Percentiles rank a stretch among this genome's conserved stretches.
These are phyloP conservation scores for Tremella mesenterica DNA, from an alignment of 768 basidiomycete genomes.

Conservation along the genomic window DNA sequence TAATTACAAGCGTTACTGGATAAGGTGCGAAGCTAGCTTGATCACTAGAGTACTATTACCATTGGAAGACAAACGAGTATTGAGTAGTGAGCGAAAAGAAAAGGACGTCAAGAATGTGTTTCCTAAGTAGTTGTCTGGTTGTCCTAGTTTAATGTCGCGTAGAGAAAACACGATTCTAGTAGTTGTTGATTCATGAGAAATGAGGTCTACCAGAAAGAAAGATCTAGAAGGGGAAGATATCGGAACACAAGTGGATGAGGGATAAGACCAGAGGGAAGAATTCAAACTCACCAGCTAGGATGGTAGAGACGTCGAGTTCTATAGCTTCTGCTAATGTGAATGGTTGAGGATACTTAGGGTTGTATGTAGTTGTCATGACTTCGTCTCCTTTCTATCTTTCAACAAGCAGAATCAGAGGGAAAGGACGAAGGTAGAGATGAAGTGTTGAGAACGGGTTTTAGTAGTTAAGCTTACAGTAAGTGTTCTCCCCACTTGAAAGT, in stretches of 20 bases:
- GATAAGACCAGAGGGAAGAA: not conserved
- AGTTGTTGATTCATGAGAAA: not conserved
- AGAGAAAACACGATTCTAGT: not conserved
- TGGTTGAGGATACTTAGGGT: constrained; percentile 29
- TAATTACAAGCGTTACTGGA: too few relatives aligned
- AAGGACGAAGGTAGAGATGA: not conserved
- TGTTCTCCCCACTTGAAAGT: too few relatives aligned
- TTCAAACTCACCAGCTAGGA: constrained; percentile 22
- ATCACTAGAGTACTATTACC: too few relatives aligned
- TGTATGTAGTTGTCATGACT: constrained; percentile 16
- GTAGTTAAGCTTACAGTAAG: not conserved
- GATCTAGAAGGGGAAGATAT: not conserved
- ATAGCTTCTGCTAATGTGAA: constrained; percentile 36
- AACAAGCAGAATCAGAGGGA: not conserved
- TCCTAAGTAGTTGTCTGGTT: not conserved
- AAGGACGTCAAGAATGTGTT: too few relatives aligned
- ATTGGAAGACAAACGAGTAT: too few relatives aligned
- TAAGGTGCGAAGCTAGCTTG: too few relatives aligned
- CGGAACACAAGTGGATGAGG: not conserved
- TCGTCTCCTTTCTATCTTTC: not conserved
- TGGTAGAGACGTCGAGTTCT: constrained; percentile 24
- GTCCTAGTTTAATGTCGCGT: not conserved
- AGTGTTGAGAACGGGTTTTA: not conserved
- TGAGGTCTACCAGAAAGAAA: not conserved
- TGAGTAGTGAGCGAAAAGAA: too few relatives aligned